Percentiles rank a stretch among this genome's conserved stretches.
Conservation (phyloP, 768 basidiomycete genomes). For the Lyophyllum atratum region DNA sequence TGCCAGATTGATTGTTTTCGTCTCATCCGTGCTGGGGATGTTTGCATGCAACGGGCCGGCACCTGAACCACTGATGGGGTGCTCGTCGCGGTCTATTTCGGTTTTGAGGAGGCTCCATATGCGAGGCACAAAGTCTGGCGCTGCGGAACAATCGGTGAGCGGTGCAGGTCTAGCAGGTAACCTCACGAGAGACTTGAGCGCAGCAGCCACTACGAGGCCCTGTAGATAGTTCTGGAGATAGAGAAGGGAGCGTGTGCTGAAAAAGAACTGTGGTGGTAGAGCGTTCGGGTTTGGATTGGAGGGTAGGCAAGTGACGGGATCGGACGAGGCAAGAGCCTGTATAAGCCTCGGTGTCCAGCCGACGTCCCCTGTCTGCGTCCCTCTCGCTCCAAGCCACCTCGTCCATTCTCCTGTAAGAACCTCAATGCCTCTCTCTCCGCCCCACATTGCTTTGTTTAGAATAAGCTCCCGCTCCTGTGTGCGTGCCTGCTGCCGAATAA, state of each 20-base stretch:
- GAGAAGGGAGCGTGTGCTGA: conserved; percentile 53
- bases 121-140: conserved; percentile 51
- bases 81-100: conserved; percentile 47
- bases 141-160: conserved; percentile 1
- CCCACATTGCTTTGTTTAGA: conserved; percentile 47
- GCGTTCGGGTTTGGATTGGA: conserved; percentile 35
- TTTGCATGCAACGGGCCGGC: neutral
- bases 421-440: conserved; percentile 34
- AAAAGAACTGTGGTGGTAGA: conserved; percentile 70
- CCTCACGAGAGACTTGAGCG: conserved; percentile 57
- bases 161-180: conserved; percentile 19
- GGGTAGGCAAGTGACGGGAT: conserved; percentile 39
- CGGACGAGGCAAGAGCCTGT: conserved; percentile 40
- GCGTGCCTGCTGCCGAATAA: conserved; percentile 56
- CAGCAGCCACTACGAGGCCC: conserved; percentile 65
- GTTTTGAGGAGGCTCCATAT: conserved; percentile 65
- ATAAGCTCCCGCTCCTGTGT: conserved; percentile 55
- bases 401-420: conserved; percentile 11
- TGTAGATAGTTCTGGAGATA: conserved; percentile 71
- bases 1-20: conserved; percentile 67
- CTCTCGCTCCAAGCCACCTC: conserved; percentile 1
- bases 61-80: neutral
- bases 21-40: conserved; percentile 29
- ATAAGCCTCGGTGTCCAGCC: conserved; percentile 52
- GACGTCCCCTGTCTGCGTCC: conserved; percentile 8